Percentiles rank a stretch among this genome's conserved stretches.
phyloP scores from a whole-genome alignment of 805 yeast genomes.

The Ogataea parapolymorpha region DNA sequence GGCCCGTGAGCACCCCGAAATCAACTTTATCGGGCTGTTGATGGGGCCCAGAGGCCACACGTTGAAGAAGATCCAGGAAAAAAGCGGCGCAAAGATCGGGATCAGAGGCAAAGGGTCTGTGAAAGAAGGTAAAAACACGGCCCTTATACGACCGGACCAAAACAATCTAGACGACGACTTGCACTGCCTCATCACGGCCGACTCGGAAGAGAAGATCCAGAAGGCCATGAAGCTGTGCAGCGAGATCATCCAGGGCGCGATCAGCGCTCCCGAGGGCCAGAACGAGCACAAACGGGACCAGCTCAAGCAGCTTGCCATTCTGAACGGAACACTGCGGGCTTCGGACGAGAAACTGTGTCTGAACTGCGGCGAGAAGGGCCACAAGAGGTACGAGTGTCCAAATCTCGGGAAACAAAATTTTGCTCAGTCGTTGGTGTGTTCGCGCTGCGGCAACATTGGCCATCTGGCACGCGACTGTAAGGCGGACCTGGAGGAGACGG shows the following conservation, averaged over 20 bases:
- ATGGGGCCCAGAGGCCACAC: constrained; percentile 97
- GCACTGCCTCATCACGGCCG: constrained; percentile 85
- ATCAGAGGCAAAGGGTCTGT: constrained; percentile 96
- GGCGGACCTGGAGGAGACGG: constrained; percentile 27
- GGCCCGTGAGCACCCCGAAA: constrained; percentile 79
- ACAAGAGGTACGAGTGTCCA: constrained; percentile 64
- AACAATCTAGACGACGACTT: constrained; percentile 73
- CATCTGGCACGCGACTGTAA: constrained; percentile 89
- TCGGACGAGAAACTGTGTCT: constrained; percentile 64
- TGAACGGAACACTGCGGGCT: constrained; percentile 86
- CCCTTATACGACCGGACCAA: constrained; percentile 44
- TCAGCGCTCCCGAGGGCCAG: constrained; percentile 87
- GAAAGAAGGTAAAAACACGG: constrained; percentile 75
- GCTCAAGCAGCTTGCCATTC: constrained; percentile 83
- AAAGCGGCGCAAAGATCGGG: constrained; percentile 85
- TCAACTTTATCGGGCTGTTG: constrained; percentile 86
- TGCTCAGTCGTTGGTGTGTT: constrained; percentile 62
- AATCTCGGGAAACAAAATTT: constrained; percentile 39
- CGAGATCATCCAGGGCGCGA: constrained; percentile 76
- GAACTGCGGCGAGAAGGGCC: constrained; percentile 65
- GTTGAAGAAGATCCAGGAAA: constrained; percentile 70
- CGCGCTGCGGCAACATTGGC: constrained; percentile 76
- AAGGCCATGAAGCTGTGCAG: constrained; percentile 73
- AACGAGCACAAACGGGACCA: constrained; percentile 90
- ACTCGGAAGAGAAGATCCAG: constrained; percentile 69